These are phyloP conservation scores for Kodamaea restingae DNA, from an alignment of 805 yeast genomes.

Conservation along the genomic window DNA sequence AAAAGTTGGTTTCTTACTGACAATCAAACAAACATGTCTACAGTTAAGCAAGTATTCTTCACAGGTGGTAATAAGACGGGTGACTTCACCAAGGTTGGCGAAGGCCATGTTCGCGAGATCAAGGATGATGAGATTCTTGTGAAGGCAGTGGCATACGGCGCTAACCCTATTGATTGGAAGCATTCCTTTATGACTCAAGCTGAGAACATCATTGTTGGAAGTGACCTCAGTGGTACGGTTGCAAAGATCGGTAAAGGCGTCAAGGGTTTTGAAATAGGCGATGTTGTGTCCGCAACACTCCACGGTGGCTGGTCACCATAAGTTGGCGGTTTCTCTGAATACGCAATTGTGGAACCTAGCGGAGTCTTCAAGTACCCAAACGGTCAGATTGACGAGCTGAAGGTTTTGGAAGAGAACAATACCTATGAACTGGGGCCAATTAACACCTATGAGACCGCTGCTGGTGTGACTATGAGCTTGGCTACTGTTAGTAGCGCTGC, in stretches of 20 bases:
- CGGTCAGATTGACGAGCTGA: constrained; percentile 8
- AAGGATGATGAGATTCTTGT: constrained; percentile 41
- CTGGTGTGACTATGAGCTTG: constrained; percentile 51
- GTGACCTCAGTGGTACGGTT: constrained; percentile 59
- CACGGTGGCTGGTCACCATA: constrained; percentile 50
- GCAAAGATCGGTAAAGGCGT: constrained; percentile 47
- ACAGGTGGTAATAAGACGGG: constrained; percentile 5
- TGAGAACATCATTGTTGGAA: constrained; percentile 48
- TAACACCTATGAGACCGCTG: constrained; percentile 59
- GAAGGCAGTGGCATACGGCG: constrained; percentile 51
- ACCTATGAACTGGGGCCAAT: constrained; percentile 34
- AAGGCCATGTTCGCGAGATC: constrained; percentile 31
- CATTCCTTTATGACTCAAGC: constrained; percentile 38
- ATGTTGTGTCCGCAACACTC: constrained; percentile 48
- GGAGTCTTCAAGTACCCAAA: constrained; percentile 32
- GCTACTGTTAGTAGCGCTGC: constrained; percentile 44
- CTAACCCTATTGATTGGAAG: constrained; percentile 73
- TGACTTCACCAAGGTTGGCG: constrained; percentile 16
- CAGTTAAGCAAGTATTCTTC: constrained; percentile 4
- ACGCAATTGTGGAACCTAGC: constrained; percentile 38
- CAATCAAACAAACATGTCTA: constrained; percentile 1
- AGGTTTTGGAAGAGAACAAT: constrained; percentile 1
- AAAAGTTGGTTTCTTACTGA: no score
- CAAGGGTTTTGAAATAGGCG: constrained; percentile 32
- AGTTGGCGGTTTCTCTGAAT: constrained; percentile 60